Evolutionary conservation across 2,329 filamentous ascomycete genomes (phyloP), one percentile per base, ranked within the genome.

Genomic region (Akanthomyces dipterigenus): DNA sequence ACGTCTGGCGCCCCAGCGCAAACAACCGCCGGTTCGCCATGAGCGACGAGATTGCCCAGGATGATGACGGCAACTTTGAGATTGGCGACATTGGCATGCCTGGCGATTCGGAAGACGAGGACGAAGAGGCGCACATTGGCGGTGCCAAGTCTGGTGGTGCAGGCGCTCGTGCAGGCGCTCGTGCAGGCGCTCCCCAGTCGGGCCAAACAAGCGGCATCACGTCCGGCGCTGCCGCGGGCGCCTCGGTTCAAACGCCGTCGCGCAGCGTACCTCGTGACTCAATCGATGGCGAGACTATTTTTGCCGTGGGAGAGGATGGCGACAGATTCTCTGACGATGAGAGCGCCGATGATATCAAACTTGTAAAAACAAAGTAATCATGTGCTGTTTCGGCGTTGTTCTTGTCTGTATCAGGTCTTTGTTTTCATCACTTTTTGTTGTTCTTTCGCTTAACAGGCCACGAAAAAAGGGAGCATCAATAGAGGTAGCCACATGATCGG

Each of bases 1-100:
- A 98, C 74, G 82, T 99, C 58, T 99, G 95, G 95, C 84, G 95
- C 53, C 95, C 95, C 7, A 98, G 93, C 24, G 92, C 90, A 57
- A 98, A 99, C 77, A 99, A 99, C 77, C 85, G 93, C 68, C 86
- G 95, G 62, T 99, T 99, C 70, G 95, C 95, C 64, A 99, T 99
- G 95, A 96, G 91, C 77, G 95, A 99, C 70, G 95, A 99, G 84
- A 88, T 99, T 71, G 93, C 95, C 3, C 95, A 98, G 83, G 95
- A 99, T 69, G 95, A 99, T 68, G 93, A 98, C 71, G 95, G 95
- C 40, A 84, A 81, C 50, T 99, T 99, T 72, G 95, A 98, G 72
- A 96, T 99, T 72, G 90, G 90, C 54, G 95, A 95, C 61, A 89
- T 99, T 64, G 91, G 91, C 56, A 90, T 91, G 55, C 83, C 84